A percentile compares a stretch with the other conserved stretches of the same genome.
These are phyloP conservation scores for Phytophthora foliorum DNA, from an alignment of 352 stramenopile species.

Conservation along the genomic window DNA sequence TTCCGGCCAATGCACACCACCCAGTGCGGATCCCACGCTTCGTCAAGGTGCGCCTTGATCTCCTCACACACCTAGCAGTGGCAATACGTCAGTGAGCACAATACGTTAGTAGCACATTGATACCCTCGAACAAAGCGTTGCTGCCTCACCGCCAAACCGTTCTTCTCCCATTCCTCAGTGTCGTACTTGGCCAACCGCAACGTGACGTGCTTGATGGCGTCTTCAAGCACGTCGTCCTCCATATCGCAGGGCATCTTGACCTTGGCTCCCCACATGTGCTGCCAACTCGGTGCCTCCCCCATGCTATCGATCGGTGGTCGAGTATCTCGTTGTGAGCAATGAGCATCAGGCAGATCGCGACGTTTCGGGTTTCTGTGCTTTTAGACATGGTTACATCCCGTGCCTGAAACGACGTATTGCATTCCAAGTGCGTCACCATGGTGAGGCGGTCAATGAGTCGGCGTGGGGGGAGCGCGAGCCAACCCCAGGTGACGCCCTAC, in stretches of 20 bases:
- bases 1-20: slow-evolving; percentile 92
- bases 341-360: slow-evolving; percentile 23
- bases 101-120: not conserved
- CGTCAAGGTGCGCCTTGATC: slow-evolving; percentile 82
- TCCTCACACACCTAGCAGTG: slow-evolving; percentile 76
- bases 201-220: slow-evolving; percentile 84
- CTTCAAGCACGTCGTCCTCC: slow-evolving; percentile 90
- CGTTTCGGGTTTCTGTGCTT: slow-evolving; percentile 24
- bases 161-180: slow-evolving; percentile 90
- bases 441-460: slow-evolving; percentile 26
- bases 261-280: slow-evolving; percentile 90
- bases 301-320: slow-evolving; percentile 34
- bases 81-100: no score
- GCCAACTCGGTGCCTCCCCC: slow-evolving; percentile 84
- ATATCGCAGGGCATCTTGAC: slow-evolving; percentile 92
- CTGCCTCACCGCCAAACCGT: slow-evolving; percentile 63
- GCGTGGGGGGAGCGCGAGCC: slow-evolving; percentile 26
- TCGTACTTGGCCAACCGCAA: slow-evolving; percentile 66
- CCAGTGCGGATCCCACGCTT: slow-evolving; percentile 85
- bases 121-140: not conserved
- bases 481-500: slow-evolving; percentile 34
- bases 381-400: slow-evolving; percentile 17
- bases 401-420: slow-evolving; percentile 32
- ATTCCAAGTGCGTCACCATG: slow-evolving; percentile 16
- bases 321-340: not conserved